Evolutionary conservation across 2,329 filamentous ascomycete genomes (phyloP), one percentile per base, ranked within the genome.

Genomic region (Rhynchosporium graminicola): DNA sequence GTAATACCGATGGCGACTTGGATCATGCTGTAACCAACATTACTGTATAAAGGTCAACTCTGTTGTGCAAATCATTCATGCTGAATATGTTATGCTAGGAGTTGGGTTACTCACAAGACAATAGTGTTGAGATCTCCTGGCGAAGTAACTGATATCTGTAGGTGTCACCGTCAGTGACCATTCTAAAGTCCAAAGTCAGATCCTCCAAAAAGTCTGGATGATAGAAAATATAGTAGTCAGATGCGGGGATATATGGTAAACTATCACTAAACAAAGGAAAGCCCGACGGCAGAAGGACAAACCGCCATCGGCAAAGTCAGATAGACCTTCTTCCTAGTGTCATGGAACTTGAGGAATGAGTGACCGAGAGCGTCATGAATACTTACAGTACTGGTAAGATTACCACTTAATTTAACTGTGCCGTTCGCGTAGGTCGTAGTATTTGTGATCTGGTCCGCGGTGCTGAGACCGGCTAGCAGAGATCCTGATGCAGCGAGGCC

Each of bases 401-500:
- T 73, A 38, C 46, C 57, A 38, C 26, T 59, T 9, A 72, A 58
- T 26, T 67, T 69, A 2, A 58, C 26, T 9, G 72, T 73, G 13
- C 71, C 71, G 59, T 74, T 74, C 26, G 62, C 38, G 60, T 67
- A 70, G 6, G 63, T 65, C 13, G 69, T 72, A 8, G 63, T 61
- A 58, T 73, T 73, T 5, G 79, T 83, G 50, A 86, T 79, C 58
- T 81, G 77, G 64, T 87, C 79, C 0, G 86, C 85, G 5, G 79
- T 81, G 4, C 78, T 79, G 60, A 88, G 76, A 15, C 86, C 85
- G 7, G 82, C 81, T 4, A 87, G 74, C 20, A 88, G 75, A 13
- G 83, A 85, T 0, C 85, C 85, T 33, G 80, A 80, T 0, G 83
- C 83, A 3, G 85, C 85, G n/a, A 88, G 76, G 33, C 85, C 83